phyloP scores from a whole-genome alignment of 169 alveolate genomes.

The Toxoplasma gondii region DNA sequence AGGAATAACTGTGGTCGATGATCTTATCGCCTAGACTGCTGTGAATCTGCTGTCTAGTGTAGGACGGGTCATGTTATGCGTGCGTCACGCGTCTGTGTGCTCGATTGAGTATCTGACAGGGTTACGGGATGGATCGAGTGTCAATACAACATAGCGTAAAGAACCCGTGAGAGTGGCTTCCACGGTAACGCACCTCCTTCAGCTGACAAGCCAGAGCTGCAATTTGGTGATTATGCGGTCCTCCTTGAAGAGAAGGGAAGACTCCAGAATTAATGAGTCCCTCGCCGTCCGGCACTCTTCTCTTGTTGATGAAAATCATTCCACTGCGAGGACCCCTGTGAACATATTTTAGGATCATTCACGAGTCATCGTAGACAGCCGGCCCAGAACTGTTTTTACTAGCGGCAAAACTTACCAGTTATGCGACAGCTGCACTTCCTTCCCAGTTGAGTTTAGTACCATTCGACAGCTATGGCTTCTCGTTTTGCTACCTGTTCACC shows the following conservation, averaged over 20 bases:
- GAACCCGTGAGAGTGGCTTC: too few species aligned
- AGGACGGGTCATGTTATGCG: too few species aligned
- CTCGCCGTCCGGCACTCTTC: constrained; percentile 82
- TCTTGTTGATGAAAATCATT: constrained; percentile 78
- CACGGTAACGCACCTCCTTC: constrained; percentile 75
- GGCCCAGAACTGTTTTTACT: not conserved
- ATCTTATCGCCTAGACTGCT: too few species aligned
- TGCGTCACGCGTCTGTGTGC: too few species aligned
- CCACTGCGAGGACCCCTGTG: constrained; percentile 68
- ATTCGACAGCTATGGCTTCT: not conserved
- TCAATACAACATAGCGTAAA: too few species aligned
- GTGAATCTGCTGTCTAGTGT: too few species aligned
- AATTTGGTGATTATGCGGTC: constrained; percentile 93
- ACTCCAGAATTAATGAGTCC: constrained; percentile 94
- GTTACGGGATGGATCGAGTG: too few species aligned
- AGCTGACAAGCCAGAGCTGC: constrained; percentile 89
- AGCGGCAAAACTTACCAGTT: not conserved
- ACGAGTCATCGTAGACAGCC: not conserved
- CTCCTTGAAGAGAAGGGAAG: constrained; percentile 97
- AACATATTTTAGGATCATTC: not conserved
- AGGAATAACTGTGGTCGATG: not conserved
- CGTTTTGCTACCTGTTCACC: not conserved
- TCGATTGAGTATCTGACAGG: too few species aligned
- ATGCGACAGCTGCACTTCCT: too few species aligned
- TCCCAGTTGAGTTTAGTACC: too few species aligned